These are phyloP conservation scores for Tuber umbilicatum DNA, from an alignment of 495 filamentous ascomycete genomes.

Conservation along the genomic window DNA sequence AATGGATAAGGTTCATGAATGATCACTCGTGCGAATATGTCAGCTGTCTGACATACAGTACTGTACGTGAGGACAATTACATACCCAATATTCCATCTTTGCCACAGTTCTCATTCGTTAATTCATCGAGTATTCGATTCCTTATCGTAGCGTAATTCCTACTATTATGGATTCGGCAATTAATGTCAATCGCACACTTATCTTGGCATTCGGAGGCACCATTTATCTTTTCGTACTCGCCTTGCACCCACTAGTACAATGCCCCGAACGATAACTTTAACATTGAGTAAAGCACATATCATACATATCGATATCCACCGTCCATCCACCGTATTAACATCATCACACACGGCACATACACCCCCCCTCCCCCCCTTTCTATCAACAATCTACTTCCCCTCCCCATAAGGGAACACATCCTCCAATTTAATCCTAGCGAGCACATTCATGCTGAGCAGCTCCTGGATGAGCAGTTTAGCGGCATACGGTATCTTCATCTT, in stretches of 20 bases:
- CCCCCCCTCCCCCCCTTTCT: no score
- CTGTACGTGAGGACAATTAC: not conserved
- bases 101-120: not conserved
- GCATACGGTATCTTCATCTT: constrained; percentile 98
- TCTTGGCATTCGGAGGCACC: not conserved
- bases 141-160: not conserved
- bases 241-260: not conserved
- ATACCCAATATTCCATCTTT: not conserved
- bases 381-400: constrained; percentile 14
- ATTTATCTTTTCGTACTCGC: not conserved
- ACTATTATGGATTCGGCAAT: not conserved
- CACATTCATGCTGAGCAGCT: constrained; percentile 96
- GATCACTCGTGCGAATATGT: not conserved
- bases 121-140: not conserved
- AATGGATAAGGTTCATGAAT: not conserved
- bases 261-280: not conserved
- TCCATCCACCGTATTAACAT: not conserved
- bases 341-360: not conserved
- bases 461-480: constrained; percentile 93
- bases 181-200: not conserved
- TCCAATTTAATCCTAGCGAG: constrained; percentile 75
- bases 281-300: not conserved
- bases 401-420: constrained; percentile 70
- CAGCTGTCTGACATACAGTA: no score
- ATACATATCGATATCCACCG: not conserved